Conservation (phyloP, 2,329 filamentous ascomycete genomes). For the Xylariales sp. region DNA sequence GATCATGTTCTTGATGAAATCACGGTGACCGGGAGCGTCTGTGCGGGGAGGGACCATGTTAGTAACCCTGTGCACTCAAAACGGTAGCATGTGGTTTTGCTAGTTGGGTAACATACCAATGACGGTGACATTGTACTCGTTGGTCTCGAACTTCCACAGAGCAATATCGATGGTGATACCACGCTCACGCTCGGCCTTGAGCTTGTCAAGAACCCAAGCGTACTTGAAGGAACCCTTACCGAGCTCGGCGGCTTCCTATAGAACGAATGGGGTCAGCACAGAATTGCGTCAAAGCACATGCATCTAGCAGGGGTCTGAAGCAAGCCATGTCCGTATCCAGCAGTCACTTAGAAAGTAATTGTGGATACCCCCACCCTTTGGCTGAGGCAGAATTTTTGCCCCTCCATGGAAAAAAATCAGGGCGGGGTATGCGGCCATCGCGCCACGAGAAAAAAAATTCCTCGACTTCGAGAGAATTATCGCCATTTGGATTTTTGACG, state of each 20-base stretch:
- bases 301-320: neutral
- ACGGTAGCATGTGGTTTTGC: no score
- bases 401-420: no score
- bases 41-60: no score
- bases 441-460: constrained; percentile 5
- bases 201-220: constrained; percentile 99
- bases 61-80: no score
- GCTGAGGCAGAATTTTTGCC: no score
- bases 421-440: no score
- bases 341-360: no score
- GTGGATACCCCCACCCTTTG: no score
- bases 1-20: constrained; percentile 99
- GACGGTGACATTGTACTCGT: constrained; percentile 96
- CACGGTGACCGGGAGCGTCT: constrained; percentile 99
- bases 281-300: neutral
- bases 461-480: no score
- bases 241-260: constrained; percentile 94
- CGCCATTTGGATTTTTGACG: no score
- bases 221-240: constrained; percentile 99
- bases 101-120: constrained; percentile 70
- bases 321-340: no score
- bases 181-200: constrained; percentile 99
- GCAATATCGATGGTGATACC: constrained; percentile 99
- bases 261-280: constrained; percentile 16
- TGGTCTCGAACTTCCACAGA: constrained; percentile 99